Base-by-base conservation (phyloP, 768 basidiomycete species). In the Russula lepida region DNA sequence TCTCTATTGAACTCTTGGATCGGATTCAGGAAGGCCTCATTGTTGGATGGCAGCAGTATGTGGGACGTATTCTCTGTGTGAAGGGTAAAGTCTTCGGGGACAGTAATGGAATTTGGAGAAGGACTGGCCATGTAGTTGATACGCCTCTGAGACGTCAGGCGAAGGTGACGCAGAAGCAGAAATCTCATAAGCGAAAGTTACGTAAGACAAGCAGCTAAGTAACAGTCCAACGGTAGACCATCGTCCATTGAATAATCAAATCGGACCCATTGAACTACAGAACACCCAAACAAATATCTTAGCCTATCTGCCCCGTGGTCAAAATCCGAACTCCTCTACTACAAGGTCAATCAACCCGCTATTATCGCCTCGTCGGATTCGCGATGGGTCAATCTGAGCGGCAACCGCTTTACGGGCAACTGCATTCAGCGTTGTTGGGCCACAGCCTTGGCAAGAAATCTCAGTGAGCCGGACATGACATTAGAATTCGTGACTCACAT, bases 1-100 rank as follows among this genome's bases (percentile, higher is more conserved):
- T 99, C 97, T 41, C 97, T 81, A 74, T 99, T 99, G 78, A 97
- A 99, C 73, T 99, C 92, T 71, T 99, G 97, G 13, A 98, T 88
- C 6, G 97, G 95, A 70, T 99, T 99, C 62, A 98, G 75, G 73
- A 99, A 99, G 2, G 95, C 92, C 59, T 89, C 88, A 64, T 92
- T 89, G 56, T 75, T 74, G 49, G 81, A 78, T 6, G 86, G 83
- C 25, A 94, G 77, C 58, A 97, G 79, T 69, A 98, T 89, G 69
- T 82, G 84, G 0, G 89, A 82, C 3, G 81, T 84, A 71, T 90
- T 92, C 74, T 93, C 90, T 9, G 84, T 85, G 74, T 92, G 87
- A 61, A 93, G 76, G 12, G 80, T 82, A 72, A 84, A 89, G 23
- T 89, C 91, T 60, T 85, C 83, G 1, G 91, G 91, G 41, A 91